These are phyloP conservation scores for Alternaria arbusti DNA, from an alignment of 2,329 filamentous ascomycete genomes.

Conservation along the genomic window DNA sequence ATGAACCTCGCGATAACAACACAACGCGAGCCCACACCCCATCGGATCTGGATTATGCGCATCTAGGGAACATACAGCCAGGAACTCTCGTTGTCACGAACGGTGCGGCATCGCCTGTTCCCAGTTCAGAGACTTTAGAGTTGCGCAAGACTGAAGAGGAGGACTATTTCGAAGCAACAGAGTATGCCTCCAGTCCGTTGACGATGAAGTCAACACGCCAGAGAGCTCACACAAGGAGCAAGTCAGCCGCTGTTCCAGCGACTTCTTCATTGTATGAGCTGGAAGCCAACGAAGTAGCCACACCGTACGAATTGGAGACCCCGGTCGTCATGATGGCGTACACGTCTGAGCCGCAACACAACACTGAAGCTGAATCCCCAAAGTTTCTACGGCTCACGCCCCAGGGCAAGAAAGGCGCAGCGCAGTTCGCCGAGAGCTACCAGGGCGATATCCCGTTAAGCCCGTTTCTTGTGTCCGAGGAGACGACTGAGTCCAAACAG, in stretches of 20 bases:
- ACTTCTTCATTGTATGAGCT: conserved; percentile 19
- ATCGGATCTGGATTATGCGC: conserved; percentile 51
- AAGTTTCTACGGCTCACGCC: conserved; percentile 25
- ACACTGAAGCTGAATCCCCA: conserved; percentile 7
- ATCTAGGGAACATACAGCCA: conserved; percentile 50
- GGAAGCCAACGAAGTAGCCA: background rate
- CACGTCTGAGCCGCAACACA: conserved; percentile 7
- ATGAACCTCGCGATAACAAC: conserved; percentile 29
- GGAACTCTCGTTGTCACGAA: conserved; percentile 57
- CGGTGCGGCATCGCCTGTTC: conserved; percentile 54
- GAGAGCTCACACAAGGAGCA: conserved; percentile 34
- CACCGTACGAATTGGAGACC: background rate
- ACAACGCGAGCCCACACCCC: conserved; percentile 47
- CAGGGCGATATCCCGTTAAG: conserved; percentile 36
- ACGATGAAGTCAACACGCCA: conserved; percentile 27
- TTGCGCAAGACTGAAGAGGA: conserved; percentile 19
- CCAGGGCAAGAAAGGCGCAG: conserved; percentile 25
- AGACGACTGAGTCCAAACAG: background rate
- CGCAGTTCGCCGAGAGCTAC: conserved; percentile 35
- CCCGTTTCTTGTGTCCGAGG: conserved; percentile 23
- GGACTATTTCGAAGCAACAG: conserved; percentile 40
- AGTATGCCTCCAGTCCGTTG: conserved; percentile 24
- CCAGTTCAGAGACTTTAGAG: conserved; percentile 37
- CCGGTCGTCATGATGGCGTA: background rate
- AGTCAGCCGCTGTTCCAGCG: conserved; percentile 30